Base-by-base conservation (phyloP, 441 rosid species). In the Bruguiera hainesii region DNA sequence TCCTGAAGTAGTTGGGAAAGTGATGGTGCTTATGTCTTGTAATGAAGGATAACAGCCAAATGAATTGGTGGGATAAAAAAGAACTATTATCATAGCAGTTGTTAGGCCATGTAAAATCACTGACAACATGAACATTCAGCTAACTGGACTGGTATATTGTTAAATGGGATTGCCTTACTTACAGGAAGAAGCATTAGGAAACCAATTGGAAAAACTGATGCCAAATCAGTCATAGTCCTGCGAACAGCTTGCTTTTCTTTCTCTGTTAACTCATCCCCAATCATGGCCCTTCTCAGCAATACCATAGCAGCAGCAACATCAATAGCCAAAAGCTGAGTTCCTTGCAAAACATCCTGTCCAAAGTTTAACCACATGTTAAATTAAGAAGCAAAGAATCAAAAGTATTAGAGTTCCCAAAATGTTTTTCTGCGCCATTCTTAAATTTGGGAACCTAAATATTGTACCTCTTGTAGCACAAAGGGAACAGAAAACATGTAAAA, bases 131-230 rank as follows among this genome's bases (percentile, higher is more conserved):
- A 62, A 33, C 56, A 58, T 31, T 56, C 28, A 65, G 11, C 35
- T 18, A 56, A 5, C 53, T 49, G 25, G 8, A 61, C 6, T 58
- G 33, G 70, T 30, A 26, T 26, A 53, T 26, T 18, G 23, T 10
- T 7, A 19, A 20, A 33, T 21, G 60, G 26, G n/a, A 65, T 9
- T 35, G 49, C 56, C 73, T 52, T 42, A 85, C 97, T 87, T 72
- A 96, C 98, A 48, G 99, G 98, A 76, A 96, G 98, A 80, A 96
- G 98, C 99, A 96, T 96, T 72, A 92, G 78, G 65, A 96, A 65
- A 49, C 99, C 91, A 69, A 96, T 92, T 8, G 99, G 99, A 69
- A 96, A 83, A 63, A 96, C 97, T 62, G 98, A 89, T 71, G 99
- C 99, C 65, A 92, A 67, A 76, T 96, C 98, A 6, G 91, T 89